Conservation (phyloP, 805 yeast genomes). For the Sugiyamaella americana region DNA sequence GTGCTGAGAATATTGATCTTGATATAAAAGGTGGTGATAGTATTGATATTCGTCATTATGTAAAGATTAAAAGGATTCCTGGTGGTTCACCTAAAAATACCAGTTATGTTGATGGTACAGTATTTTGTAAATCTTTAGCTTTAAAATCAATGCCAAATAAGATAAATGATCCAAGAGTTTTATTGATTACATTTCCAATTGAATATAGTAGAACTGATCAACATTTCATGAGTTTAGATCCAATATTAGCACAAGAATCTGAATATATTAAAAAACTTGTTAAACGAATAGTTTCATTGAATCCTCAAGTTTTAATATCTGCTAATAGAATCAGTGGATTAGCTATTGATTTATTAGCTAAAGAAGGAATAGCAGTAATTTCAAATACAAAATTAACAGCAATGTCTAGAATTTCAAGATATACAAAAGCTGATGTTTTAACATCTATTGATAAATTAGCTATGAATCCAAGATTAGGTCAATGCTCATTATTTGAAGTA, state of each 20-base stretch:
- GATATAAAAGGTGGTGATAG: conserved; percentile 61
- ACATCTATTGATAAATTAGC: conserved; percentile 82
- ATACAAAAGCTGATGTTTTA: conserved; percentile 79
- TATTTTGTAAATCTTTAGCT: conserved; percentile 79
- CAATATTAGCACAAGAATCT: conserved; percentile 78
- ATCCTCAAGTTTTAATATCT: conserved; percentile 72
- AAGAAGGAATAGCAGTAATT: conserved; percentile 75
- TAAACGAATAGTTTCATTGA: conserved; percentile 64
- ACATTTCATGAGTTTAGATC: conserved; percentile 73
- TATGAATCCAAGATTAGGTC: conserved; percentile 63
- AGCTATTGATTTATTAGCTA: conserved; percentile 65
- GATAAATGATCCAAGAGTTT: conserved; percentile 64
- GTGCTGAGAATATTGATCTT: conserved; percentile 55
- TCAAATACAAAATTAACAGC: conserved; percentile 76
- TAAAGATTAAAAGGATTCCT: conserved; percentile 75
- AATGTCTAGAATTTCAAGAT: conserved; percentile 66
- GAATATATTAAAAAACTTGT: conserved; percentile 80
- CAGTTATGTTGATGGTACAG: conserved; percentile 63
- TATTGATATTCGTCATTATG: conserved; percentile 79
- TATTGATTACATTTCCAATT: conserved; percentile 80
- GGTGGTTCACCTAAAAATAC: conserved; percentile 68
- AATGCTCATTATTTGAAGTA: conserved; percentile 66
- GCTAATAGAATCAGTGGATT: conserved; percentile 77
- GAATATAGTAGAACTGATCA: conserved; percentile 69
- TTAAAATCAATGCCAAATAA: conserved; percentile 66